A percentile compares a stretch with the other conserved stretches of the same genome.
Evolutionary conservation across 495 filamentous ascomycete genomes (phyloP).

Genomic region (Neurospora sp.): DNA sequence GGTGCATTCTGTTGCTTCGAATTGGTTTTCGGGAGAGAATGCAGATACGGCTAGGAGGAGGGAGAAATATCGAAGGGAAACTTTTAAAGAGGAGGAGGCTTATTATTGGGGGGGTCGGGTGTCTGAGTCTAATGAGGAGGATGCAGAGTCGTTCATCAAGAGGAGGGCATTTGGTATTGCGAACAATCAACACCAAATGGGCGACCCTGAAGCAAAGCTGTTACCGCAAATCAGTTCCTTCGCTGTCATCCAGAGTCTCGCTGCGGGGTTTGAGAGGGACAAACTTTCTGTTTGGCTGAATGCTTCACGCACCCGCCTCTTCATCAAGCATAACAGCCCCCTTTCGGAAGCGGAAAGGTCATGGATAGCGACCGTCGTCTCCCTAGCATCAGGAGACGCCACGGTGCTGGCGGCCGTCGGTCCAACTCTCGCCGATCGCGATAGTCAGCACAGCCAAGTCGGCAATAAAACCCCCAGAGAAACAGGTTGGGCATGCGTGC

Average conservation of each 20-base stretch:
- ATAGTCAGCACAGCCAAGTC: not conserved
- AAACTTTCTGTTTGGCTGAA: not conserved
- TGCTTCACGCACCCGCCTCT: not conserved
- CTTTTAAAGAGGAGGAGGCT: not conserved
- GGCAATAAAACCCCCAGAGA: not conserved
- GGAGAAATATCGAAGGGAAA: not conserved
- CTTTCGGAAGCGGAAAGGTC: not conserved
- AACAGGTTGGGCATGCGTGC: not conserved
- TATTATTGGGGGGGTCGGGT: not conserved
- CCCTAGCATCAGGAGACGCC: not conserved
- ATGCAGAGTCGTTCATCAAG: not conserved
- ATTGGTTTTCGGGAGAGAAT: not conserved
- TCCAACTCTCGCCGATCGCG: not conserved
- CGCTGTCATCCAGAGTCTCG: not conserved
- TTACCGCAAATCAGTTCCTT: not conserved
- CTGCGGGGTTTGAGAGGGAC: not conserved
- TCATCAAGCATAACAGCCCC: not conserved
- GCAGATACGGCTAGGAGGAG: not conserved
- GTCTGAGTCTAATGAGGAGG: not conserved
- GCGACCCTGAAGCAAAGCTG: not conserved
- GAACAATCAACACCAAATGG: not conserved
- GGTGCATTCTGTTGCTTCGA: not conserved
- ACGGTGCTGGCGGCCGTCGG: not conserved
- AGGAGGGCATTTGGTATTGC: not conserved
- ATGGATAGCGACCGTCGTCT: not conserved